Percentiles rank a stretch among this genome's conserved stretches.
phyloP scores from a whole-genome alignment of 176 grass and related monocot species.

The Zizania latifolia region DNA sequence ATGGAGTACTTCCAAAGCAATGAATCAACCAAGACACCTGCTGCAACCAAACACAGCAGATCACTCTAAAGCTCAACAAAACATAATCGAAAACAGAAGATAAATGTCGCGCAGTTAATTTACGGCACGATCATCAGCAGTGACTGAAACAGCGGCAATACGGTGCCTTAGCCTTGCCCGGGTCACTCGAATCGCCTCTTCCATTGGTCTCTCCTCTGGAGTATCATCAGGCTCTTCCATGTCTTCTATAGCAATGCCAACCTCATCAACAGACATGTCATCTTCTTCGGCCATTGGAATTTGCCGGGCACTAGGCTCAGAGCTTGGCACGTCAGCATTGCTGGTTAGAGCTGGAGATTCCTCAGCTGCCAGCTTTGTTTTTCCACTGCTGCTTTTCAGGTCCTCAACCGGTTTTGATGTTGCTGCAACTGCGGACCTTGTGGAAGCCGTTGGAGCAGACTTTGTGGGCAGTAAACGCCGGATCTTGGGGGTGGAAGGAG shows the following conservation, averaged over 20 bases:
- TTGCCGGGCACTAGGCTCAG: slow-evolving; percentile 1
- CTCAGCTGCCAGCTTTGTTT: neutral
- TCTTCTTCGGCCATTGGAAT: slow-evolving; percentile 8
- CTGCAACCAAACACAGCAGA: neutral
- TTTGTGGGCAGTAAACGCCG: slow-evolving; percentile 9
- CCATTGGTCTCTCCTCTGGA: slow-evolving; percentile 37
- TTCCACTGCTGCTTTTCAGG: neutral
- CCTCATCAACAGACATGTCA: slow-evolving; percentile 13
- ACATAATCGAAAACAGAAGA: neutral
- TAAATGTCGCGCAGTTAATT: slow-evolving; percentile 5
- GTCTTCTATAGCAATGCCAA: neutral
- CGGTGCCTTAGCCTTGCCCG: slow-evolving; percentile 42
- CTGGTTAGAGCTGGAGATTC: neutral
- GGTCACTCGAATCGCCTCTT: slow-evolving; percentile 48
- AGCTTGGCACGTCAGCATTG: neutral
- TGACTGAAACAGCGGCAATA: neutral
- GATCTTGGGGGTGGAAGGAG: slow-evolving; percentile 10
- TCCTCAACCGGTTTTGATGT: neutral
- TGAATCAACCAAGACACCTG: neutral
- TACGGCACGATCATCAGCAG: slow-evolving; percentile 6
- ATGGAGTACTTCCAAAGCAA: neutral
- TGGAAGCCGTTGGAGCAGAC: slow-evolving; percentile 3
- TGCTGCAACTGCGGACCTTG: neutral
- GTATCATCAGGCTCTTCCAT: neutral
- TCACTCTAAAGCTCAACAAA: neutral